Base-by-base conservation (phyloP, 2,329 filamentous ascomycete genomes). In the Colletotrichum australisinense region DNA sequence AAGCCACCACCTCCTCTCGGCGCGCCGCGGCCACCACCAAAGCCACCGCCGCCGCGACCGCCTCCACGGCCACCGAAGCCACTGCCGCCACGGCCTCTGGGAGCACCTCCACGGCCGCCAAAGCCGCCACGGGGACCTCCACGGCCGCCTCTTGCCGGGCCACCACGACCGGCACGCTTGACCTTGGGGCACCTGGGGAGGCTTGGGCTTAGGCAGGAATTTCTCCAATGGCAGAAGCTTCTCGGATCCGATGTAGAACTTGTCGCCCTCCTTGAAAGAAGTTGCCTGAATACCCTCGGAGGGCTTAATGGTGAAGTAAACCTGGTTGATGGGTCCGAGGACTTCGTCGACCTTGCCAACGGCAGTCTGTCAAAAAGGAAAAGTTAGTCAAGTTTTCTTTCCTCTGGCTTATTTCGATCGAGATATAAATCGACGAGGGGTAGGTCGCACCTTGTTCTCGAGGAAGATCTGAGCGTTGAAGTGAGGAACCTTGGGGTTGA, bases 401-500 rank as follows among this genome's bases (percentile, higher is more conserved):
- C 38, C 38, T 19, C 8, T 42, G 14, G 38, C 38, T 42, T 4
- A 19, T 35, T 49, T 38, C 26, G 5, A 8, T 66, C 55, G 67
- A 52, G 56, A 26, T 30, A 12, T 24, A 24, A 2, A 56, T 38
- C 5, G 49, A 19, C n/a, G n/a, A 26, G 59, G n/a, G 58, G 38
- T 42, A 49, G 30, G 35, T 56, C 65, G 64, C 81, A 93, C 93
- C 90, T 98, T 99, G 89, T 98, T 99, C 90, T 98, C 96, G 80
- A 98, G 93, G 87, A 97, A 99, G 84, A 99, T 97, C 78, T 95
- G 95, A 75, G 97, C 97, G 88, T 98, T 98, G 93, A 99, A 99
- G 88, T 97, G 97, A 75, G 97, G 97, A 76, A 99, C 93, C 87
- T 98, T 98, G 79, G 93, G 88, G 88, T 98, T 98, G 85, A 93